Evolutionary conservation across 305 asterid species (phyloP).

Genomic region (Plantago rigida): DNA sequence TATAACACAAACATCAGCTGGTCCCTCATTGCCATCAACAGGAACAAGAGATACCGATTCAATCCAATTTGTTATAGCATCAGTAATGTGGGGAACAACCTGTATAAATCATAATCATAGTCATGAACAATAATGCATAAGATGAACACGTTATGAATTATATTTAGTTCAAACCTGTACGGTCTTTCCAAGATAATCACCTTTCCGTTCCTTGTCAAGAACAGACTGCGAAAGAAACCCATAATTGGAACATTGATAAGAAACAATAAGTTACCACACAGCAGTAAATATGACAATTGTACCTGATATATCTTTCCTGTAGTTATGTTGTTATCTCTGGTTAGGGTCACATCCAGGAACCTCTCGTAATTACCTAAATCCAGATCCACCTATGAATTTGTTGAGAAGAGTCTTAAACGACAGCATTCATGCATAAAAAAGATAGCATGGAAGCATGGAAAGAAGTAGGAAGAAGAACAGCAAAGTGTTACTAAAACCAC

Average conservation of each 20-base stretch:
- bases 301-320: slow-evolving; percentile 98
- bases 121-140: slow-evolving; percentile 3
- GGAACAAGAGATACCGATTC: slow-evolving; percentile 69
- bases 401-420: slow-evolving; percentile 9
- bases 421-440: neutral
- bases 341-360: slow-evolving; percentile 75
- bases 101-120: slow-evolving; percentile 27
- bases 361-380: slow-evolving; percentile 92
- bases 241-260: slow-evolving; percentile 20
- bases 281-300: slow-evolving; percentile 15
- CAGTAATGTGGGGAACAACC: slow-evolving; percentile 92
- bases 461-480: neutral
- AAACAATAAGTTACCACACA: slow-evolving; percentile 18
- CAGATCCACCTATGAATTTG: slow-evolving; percentile 63
- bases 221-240: slow-evolving; percentile 54
- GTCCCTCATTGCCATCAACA: slow-evolving; percentile 82
- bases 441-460: no score
- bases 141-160: slow-evolving; percentile 12
- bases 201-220: slow-evolving; percentile 59
- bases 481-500: no score
- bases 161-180: slow-evolving; percentile 60
- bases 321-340: slow-evolving; percentile 83
- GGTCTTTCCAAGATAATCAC: slow-evolving; percentile 75
- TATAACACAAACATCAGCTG: slow-evolving; percentile 94
- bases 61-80: slow-evolving; percentile 81